Evolutionary conservation across 2,329 filamentous ascomycete species (phyloP).

Genomic region (Diaporthe amygdali): DNA sequence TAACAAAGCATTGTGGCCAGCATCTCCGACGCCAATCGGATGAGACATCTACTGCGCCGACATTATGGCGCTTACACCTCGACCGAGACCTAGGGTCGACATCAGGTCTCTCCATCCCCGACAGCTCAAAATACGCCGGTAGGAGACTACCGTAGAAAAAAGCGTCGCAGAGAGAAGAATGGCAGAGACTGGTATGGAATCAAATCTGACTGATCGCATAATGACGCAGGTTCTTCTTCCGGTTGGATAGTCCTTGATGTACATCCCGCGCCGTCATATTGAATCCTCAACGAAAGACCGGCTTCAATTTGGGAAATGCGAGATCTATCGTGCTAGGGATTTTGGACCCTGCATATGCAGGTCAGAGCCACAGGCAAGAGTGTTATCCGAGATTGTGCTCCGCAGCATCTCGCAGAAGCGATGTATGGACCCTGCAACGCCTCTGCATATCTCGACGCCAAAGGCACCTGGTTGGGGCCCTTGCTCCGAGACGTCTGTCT

Average conservation of each 20-base stretch:
- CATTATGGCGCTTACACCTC: neutral
- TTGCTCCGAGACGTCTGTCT: neutral
- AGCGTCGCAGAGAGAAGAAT: neutral
- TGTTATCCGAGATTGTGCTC: neutral
- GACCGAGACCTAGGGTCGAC: neutral
- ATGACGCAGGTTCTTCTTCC: neutral
- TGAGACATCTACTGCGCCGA: no score
- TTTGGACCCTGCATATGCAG: constrained; percentile 3
- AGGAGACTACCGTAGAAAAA: neutral
- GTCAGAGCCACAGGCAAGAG: neutral
- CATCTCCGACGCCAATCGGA: neutral
- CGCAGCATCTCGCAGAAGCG: neutral
- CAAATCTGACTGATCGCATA: neutral
- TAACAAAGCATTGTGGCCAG: neutral
- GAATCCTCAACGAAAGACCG: neutral
- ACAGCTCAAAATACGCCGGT: neutral
- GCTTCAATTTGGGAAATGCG: neutral
- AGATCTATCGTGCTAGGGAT: neutral
- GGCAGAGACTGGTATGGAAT: neutral
- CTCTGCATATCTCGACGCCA: neutral
- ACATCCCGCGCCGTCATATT: neutral
- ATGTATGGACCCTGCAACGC: neutral
- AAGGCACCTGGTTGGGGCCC: neutral
- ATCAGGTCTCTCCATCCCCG: neutral
- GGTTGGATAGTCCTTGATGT: neutral